Percentiles rank a stretch among this genome's conserved stretches.
phyloP scores from a whole-genome alignment of 345 rosid genomes.

The Gynandropsis gynandra region DNA sequence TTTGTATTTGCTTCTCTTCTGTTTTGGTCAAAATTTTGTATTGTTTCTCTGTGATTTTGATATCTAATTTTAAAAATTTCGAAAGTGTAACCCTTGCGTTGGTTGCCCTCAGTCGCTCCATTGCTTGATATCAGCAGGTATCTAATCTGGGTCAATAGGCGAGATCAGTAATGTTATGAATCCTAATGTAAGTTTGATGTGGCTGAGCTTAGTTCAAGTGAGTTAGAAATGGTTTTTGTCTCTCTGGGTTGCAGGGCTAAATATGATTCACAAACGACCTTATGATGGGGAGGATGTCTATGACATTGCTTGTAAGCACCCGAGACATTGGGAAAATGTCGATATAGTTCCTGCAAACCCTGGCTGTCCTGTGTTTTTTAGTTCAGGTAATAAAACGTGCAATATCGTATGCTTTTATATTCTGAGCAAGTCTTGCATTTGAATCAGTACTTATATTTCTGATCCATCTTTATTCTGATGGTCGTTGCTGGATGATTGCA shows the following conservation, averaged over 20 bases:
- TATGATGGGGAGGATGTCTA: constrained; percentile 35
- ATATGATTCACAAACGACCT: constrained; percentile 53
- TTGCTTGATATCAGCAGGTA: too few species aligned
- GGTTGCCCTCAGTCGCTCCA: not conserved
- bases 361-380: constrained; percentile 3
- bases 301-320: constrained; percentile 38
- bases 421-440: not conserved
- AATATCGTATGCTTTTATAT: not conserved
- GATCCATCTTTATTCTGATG: too few species aligned
- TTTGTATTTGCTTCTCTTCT: not conserved
- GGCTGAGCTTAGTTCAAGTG: not conserved
- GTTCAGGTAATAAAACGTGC: constrained; percentile 34
- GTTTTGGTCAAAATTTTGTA: not conserved
- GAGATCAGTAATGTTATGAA: too few species aligned
- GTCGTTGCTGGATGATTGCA: too few species aligned
- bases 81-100: not conserved
- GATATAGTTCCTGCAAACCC: constrained; percentile 18
- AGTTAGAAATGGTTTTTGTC: constrained; percentile 1
- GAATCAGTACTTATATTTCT: not conserved
- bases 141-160: too few species aligned
- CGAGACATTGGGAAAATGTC: constrained; percentile 30
- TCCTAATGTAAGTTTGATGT: not conserved
- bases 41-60: too few species aligned
- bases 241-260: constrained; percentile 20
- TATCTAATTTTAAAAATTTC: not conserved